These are phyloP conservation scores for Fomitopsis pulvina DNA, from an alignment of 768 basidiomycete genomes.

Conservation along the genomic window DNA sequence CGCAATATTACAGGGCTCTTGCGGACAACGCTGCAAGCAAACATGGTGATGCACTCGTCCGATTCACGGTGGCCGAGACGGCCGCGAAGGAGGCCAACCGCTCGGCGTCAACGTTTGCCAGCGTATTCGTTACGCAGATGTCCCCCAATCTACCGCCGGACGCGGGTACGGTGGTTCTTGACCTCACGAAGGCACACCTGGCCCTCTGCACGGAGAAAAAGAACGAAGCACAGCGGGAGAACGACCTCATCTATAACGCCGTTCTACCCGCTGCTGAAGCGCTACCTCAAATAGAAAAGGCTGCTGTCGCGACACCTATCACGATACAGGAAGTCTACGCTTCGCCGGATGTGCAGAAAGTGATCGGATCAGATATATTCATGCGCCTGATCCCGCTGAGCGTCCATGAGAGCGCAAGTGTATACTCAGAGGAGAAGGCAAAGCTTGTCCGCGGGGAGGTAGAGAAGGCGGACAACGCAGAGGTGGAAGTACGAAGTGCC, in stretches of 20 bases:
- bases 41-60: slow-evolving; percentile 81
- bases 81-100: slow-evolving; percentile 80
- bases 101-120: slow-evolving; percentile 58
- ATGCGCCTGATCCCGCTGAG: slow-evolving; percentile 80
- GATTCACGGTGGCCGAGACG: slow-evolving; percentile 70
- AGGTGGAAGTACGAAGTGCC: slow-evolving; percentile 71
- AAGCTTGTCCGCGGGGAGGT: slow-evolving; percentile 87
- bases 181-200: slow-evolving; percentile 79
- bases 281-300: slow-evolving; percentile 77
- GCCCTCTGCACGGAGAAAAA: slow-evolving; percentile 72
- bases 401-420: slow-evolving; percentile 92
- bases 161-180: slow-evolving; percentile 69
- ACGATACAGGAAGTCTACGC: slow-evolving; percentile 94
- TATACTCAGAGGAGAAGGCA: slow-evolving; percentile 98
- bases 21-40: slow-evolving; percentile 71
- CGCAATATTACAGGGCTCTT: slow-evolving; percentile 81
- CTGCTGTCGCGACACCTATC: slow-evolving; percentile 73
- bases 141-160: slow-evolving; percentile 86
- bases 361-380: slow-evolving; percentile 92
- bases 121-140: slow-evolving; percentile 62
- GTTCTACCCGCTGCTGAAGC: slow-evolving; percentile 74
- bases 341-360: slow-evolving; percentile 85
- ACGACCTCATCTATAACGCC: slow-evolving; percentile 96
- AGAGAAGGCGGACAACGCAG: slow-evolving; percentile 79
- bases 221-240: slow-evolving; percentile 76